Percentiles rank a stretch among this genome's conserved stretches.
phyloP scores from a whole-genome alignment of 805 yeast genomes.

The Starmerella stellata region DNA sequence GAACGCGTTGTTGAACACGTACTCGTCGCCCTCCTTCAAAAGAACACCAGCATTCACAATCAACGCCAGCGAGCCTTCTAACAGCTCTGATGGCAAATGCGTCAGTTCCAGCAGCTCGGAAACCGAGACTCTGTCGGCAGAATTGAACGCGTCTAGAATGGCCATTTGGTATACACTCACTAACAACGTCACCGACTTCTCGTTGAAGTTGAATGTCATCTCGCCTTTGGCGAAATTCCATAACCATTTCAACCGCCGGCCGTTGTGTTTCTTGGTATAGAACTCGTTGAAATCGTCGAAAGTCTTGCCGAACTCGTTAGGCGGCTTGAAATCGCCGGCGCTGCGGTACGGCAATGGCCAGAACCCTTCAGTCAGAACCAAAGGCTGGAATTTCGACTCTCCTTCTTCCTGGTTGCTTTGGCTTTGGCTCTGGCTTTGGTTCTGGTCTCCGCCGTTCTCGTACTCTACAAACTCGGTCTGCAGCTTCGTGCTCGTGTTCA shows the following conservation, averaged over 20 bases:
- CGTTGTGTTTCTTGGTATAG: slow-evolving; percentile 60
- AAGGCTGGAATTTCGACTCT: slow-evolving; percentile 41
- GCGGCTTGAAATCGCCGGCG: slow-evolving; percentile 37
- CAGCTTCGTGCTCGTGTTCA: slow-evolving; percentile 64
- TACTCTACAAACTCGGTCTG: slow-evolving; percentile 34
- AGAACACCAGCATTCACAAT: slow-evolving; percentile 62
- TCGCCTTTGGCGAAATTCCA: slow-evolving; percentile 93
- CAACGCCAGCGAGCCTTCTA: slow-evolving; percentile 64
- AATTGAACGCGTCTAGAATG: slow-evolving; percentile 68
- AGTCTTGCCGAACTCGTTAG: slow-evolving; percentile 45
- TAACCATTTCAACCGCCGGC: slow-evolving; percentile 83
- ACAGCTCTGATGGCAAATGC: slow-evolving; percentile 42
- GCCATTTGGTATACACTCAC: slow-evolving; percentile 78
- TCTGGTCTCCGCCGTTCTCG: slow-evolving; percentile 23
- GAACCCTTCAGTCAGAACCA: slow-evolving; percentile 69
- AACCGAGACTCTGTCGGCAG: slow-evolving; percentile 39
- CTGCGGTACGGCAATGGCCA: slow-evolving; percentile 54
- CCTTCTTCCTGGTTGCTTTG: slow-evolving; percentile 17
- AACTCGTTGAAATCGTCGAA: slow-evolving; percentile 48
- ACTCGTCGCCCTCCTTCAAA: slow-evolving; percentile 42
- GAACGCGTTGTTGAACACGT: slow-evolving; percentile 61
- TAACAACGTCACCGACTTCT: slow-evolving; percentile 35
- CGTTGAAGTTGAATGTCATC: slow-evolving; percentile 64
- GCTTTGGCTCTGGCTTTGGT: slow-evolving; percentile 18
- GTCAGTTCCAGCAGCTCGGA: slow-evolving; percentile 48